Base-by-base conservation (phyloP, 306 rosid species). In the Carpinus viminea region DNA sequence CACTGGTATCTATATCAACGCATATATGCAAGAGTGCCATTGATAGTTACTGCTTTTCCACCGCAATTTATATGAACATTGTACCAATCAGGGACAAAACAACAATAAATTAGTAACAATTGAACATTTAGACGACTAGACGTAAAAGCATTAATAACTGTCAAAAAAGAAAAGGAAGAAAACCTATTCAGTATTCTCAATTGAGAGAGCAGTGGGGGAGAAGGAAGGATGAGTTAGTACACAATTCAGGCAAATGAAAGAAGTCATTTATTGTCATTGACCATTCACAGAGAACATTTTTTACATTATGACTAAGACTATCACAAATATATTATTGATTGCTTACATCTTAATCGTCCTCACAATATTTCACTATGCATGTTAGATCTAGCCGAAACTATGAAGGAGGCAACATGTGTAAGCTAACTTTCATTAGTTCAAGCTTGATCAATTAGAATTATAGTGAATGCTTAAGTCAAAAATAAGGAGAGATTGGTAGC, bases 11-110 rank as follows among this genome's bases (percentile, higher is more conserved):
- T 13, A 68, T 72, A 36, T 87, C 84, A 2, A 4, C 81, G 1
- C 83, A n/a, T n/a, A 64, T 61, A 87, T 9, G 65, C 15, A 47
- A 61, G 18, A 18, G 12, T 76, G 8, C 79, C 84, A 73, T 41
- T 9, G 1, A 73, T 11, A 2, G 70, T 74, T 26, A 47, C 78
- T 69, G 57, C 75, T 45, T 46, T 70, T 45, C 90, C 88, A 0
- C 90, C 90, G 62, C 87, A 84, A 60, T 87, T 87, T 72, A 87
- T 84, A 48, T 26, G 83, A 54, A 84, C 56, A 71, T 50, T 79
- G 75, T 81, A 69, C 52, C 7, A 17, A 46, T 52, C 90, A 78
- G 78, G 16, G 26, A n/a, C 2, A 41, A 54, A 56, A 17, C 26
- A 45, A 38, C 41, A 73, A n/a, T n/a, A 43, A 5, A 38, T 60